Base-by-base conservation (phyloP, 2,329 filamentous ascomycete genomes). In the Sordariomycetes sp. region DNA sequence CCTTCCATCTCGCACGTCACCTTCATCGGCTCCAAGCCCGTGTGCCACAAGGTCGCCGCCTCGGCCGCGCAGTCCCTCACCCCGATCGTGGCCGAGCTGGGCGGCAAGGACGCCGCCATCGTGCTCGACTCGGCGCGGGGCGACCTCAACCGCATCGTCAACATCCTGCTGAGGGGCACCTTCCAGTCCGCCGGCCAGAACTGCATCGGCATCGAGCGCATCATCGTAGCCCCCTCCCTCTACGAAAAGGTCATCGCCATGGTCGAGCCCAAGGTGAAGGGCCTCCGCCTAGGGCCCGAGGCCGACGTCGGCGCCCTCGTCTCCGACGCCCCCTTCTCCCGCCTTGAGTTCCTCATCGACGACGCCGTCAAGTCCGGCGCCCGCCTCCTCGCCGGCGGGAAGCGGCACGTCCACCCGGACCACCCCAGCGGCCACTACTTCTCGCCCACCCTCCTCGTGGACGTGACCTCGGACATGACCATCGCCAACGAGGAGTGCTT, bases 171-270 rank as follows among this genome's bases (percentile, higher is more conserved):
- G 74, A 85, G 94, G 57, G 94, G 93, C 57, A 90, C 90, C 11
- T 99, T 97, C 74, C 94, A 99, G 72, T 91, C 91, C 56, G 87
- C 91, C 18, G 94, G 94, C 1, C 94, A 99, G 72, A 99, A 99
- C 74, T 99, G 94, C 73, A 93, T 99, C 68, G 94, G 94, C 58
- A 93, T 97, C 64, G 94, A 99, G 75, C 88, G 94, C 59, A 86
- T 97, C 67, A 86, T 97, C 64, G 90, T 88, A 25, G 80, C 89
- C 18, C 86, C 90, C 1, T 76, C 75, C n/a, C 79, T 89, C 56
- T 96, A 97, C 74, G 79, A 88, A 61, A 77, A 77, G 59, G 81
- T 99, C 24, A 74, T 96, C 57, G 71, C 77, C 5, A 78, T 85
- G 61, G 81, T 99, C 22, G 80, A 84, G 56, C 86, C 88, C 12